Base-by-base conservation (phyloP, 2,329 filamentous ascomycete species). In the Cadophora luteo-olivacea region DNA sequence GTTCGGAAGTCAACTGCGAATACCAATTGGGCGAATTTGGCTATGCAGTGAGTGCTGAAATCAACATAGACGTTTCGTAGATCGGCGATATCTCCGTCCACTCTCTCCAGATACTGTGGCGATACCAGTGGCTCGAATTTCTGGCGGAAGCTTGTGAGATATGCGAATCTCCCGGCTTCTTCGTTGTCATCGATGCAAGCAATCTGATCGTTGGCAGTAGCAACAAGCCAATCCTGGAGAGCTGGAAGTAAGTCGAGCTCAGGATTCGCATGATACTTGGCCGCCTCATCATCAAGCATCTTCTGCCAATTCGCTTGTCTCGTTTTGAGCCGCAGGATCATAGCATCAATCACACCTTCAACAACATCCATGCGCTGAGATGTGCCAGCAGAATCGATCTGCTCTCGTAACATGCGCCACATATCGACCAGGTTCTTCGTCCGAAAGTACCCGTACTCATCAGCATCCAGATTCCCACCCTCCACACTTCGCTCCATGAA, bases 141-240 rank as follows among this genome's bases (percentile, higher is more conserved):
- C 74, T 90, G 88, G 74, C 89, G 89, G 87, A 97, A 97, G 76
- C 91, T 91, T 4, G 92, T 91, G 61, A 98, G 86, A 82, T 97
- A 97, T 36, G 92, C 92, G 32, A 92, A 83, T 38, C 91, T 89
- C 69, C 87, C 88, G 64, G 89, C 88, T 64, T 92, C 91, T 70
- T 93, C 91, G 73, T 91, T 91, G 77, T 98, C 97, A 79, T 98
- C 96, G 76, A 99, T 97, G 80, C 94, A 97, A 67, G 94, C 94
- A 78, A 99, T 98, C 80, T 99, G 96, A 81, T 99, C 96, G 82
- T 99, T 99, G 74, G 97, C 96, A 67, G 97, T 93, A 57, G 96
- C 94, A 64, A 99, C 90, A 66, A 99, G 90, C 94, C 95, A 99
- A 82, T 99, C 96, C 78, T 97, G 92, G 33, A 97, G 83, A 3